Percentiles rank a stretch among this genome's conserved stretches.
Conservation (phyloP, 2,329 filamentous ascomycete species). For the Pestalotiopsis sp. region DNA sequence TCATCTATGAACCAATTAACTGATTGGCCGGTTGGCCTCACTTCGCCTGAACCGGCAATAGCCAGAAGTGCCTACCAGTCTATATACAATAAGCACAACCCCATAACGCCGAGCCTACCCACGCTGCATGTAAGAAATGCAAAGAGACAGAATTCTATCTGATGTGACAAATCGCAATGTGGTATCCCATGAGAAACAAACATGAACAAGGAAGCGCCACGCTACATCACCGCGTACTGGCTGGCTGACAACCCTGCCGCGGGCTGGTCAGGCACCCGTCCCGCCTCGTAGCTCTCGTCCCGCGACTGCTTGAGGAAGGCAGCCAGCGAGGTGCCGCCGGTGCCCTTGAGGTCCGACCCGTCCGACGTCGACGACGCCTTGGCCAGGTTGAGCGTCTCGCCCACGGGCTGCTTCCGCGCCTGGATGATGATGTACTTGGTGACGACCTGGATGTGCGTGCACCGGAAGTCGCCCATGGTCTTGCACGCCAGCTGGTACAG, state of each 20-base stretch:
- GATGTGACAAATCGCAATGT: background rate
- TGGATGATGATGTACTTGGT: constrained; percentile 88
- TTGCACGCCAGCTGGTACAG: constrained; percentile 74
- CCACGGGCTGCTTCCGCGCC: constrained; percentile 45
- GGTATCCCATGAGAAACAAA: background rate
- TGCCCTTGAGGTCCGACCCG: constrained; percentile 67
- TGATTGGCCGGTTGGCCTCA: background rate
- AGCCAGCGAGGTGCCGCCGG: constrained; percentile 83
- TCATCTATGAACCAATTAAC: background rate
- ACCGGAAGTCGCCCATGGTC: constrained; percentile 75
- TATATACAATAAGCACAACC: background rate
- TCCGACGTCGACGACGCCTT: constrained; percentile 40
- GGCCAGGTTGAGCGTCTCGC: constrained; percentile 42
- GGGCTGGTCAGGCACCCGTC: background rate
- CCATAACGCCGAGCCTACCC: background rate
- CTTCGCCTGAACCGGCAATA: background rate
- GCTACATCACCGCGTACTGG: constrained; percentile 4
- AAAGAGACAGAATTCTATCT: background rate
- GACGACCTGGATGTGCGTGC: constrained; percentile 89
- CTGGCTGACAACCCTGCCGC: background rate
- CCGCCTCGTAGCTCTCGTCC: constrained; percentile 68
- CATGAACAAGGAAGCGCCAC: background rate
- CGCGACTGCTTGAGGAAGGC: constrained; percentile 88
- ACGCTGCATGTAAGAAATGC: background rate
- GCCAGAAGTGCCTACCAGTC: background rate